Conservation (phyloP, 176 grass and related monocot species). For the Lolium multiflorum region DNA sequence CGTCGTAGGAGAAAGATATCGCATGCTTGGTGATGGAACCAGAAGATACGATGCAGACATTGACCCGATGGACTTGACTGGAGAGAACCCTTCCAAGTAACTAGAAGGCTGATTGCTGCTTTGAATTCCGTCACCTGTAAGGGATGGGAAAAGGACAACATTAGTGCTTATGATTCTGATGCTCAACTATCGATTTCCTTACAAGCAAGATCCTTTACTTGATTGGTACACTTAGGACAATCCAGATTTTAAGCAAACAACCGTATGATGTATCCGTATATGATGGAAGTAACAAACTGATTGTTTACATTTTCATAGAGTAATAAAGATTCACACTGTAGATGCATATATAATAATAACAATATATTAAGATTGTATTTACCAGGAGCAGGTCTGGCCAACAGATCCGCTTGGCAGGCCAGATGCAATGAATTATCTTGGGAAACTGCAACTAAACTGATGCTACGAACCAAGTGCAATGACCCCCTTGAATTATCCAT, state of each 20-base stretch:
- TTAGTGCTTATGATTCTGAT: constrained; percentile 16
- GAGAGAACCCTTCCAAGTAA: constrained; percentile 91
- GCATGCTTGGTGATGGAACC: constrained; percentile 87
- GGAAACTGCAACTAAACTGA: constrained; percentile 85
- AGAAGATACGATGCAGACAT: constrained; percentile 77
- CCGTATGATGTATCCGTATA: not conserved
- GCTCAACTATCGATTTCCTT: constrained; percentile 25
- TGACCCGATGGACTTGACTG: constrained; percentile 77
- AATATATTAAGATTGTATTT: constrained; percentile 33
- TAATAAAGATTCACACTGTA: not conserved
- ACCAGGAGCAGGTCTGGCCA: constrained; percentile 59
- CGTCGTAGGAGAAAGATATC: constrained; percentile 69
- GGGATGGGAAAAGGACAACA: not conserved
- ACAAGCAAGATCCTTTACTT: not conserved
- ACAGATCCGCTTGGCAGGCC: constrained; percentile 73
- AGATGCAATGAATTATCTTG: constrained; percentile 85
- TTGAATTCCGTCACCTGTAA: constrained; percentile 70
- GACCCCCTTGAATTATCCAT: constrained; percentile 73
- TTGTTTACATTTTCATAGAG: not conserved
- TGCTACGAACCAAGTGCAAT: constrained; percentile 86
- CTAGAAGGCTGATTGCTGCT: constrained; percentile 48
- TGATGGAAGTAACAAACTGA: not conserved
- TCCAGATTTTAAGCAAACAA: constrained; percentile 10
- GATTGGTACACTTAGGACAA: not conserved
- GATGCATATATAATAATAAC: not conserved